These are phyloP conservation scores for Hypoxylon sp. DNA, from an alignment of 2,329 filamentous ascomycete species.

Conservation along the genomic window DNA sequence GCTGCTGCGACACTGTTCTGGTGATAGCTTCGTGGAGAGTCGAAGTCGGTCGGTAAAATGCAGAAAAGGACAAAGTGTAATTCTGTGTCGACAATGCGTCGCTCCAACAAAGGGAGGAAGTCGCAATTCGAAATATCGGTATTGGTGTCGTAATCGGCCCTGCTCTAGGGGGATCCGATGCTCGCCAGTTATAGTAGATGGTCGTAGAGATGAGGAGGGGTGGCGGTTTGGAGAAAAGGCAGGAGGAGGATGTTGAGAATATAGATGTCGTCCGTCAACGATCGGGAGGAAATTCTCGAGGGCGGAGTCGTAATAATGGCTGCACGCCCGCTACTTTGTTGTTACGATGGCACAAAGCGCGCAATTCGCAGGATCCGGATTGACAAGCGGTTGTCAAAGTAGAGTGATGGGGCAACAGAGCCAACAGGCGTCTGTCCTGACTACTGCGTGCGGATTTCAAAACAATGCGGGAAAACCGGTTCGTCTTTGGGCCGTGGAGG, in stretches of 20 bases:
- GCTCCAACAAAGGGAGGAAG: constrained; percentile 19
- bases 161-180: constrained; percentile 43
- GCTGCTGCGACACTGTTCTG: constrained; percentile 46
- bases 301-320: constrained; percentile 39
- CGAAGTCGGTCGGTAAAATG: constrained; percentile 33
- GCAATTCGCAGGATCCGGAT: constrained; percentile 33
- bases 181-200: constrained; percentile 43
- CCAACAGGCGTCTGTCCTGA: constrained; percentile 37
- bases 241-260: constrained; percentile 32
- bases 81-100: constrained; percentile 41
- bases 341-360: constrained; percentile 46
- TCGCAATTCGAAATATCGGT: constrained; percentile 41
- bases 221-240: constrained; percentile 26
- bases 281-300: constrained; percentile 37
- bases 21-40: constrained; percentile 43
- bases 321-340: constrained; percentile 35
- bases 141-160: constrained; percentile 44
- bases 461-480: constrained; percentile 39
- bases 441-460: constrained; percentile 28
- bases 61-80: constrained; percentile 28
- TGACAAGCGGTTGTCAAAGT: constrained; percentile 34
- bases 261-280: constrained; percentile 38
- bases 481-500: constrained; percentile 26
- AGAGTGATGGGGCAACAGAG: constrained; percentile 35
- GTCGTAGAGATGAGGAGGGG: constrained; percentile 37